Percentiles rank a stretch among this genome's conserved stretches.
Evolutionary conservation across 371 early-diverging fungal species (phyloP).

Genomic region (Syncephalastrum monosporum): DNA sequence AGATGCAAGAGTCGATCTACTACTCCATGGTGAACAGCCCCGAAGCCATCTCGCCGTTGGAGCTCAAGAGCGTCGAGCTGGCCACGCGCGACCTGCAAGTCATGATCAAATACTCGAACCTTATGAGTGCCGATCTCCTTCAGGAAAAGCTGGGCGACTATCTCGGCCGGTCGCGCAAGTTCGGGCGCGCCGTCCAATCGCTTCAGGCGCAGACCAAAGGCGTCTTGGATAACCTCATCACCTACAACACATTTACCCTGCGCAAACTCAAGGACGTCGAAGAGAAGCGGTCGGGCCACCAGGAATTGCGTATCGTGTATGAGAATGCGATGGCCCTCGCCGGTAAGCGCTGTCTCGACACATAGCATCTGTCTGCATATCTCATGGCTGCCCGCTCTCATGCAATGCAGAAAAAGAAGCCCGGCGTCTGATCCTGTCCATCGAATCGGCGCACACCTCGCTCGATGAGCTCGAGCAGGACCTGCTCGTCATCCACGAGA

Average conservation of each 20-base stretch:
- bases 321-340: constrained; percentile 43
- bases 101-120: constrained; percentile 42
- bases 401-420: constrained; percentile 31
- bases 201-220: constrained; percentile 28
- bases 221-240: constrained; percentile 44
- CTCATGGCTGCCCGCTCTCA: not conserved
- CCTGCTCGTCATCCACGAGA: constrained; percentile 41
- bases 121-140: constrained; percentile 29
- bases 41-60: constrained; percentile 36
- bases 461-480: constrained; percentile 38
- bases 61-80: constrained; percentile 43
- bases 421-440: constrained; percentile 32
- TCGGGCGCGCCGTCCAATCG: constrained; percentile 38
- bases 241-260: constrained; percentile 47
- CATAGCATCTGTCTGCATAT: constrained; percentile 1
- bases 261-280: constrained; percentile 35
- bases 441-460: constrained; percentile 31
- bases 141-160: constrained; percentile 39
- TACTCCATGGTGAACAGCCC: constrained; percentile 31
- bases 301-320: constrained; percentile 36
- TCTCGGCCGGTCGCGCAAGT: constrained; percentile 27
- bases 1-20: constrained; percentile 41
- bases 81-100: constrained; percentile 48
- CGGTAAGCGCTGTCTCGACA: constrained; percentile 10
- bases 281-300: constrained; percentile 25